These are phyloP conservation scores for Yamadazyma blattariae DNA, from an alignment of 1,139 yeast genomes.

Conservation along the genomic window DNA sequence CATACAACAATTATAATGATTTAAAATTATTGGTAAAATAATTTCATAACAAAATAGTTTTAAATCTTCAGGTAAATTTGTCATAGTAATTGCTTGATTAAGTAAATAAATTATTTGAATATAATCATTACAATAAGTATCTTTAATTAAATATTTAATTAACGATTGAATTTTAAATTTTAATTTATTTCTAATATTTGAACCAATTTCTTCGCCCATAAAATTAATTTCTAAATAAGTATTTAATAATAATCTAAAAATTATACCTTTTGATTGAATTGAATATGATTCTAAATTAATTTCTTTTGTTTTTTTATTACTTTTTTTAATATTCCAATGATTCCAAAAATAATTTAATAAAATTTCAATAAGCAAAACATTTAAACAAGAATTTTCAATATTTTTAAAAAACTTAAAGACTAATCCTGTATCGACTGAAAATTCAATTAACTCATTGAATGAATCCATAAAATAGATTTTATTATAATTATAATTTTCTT, in stretches of 20 bases:
- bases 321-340: constrained; percentile 28
- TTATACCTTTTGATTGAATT: constrained; percentile 24
- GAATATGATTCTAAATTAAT: constrained; percentile 14
- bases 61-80: constrained; percentile 20
- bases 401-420: constrained; percentile 20
- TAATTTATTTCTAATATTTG: constrained; percentile 12
- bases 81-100: constrained; percentile 31
- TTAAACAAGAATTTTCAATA: constrained; percentile 10
- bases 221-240: constrained; percentile 28
- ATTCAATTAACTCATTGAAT: constrained; percentile 34
- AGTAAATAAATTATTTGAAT: constrained; percentile 31
- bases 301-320: constrained; percentile 18
- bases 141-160: constrained; percentile 20
- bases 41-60: constrained; percentile 23
- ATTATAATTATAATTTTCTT: constrained; percentile 17
- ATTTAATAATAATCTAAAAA: constrained; percentile 33
- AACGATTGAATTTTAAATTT: constrained; percentile 26
- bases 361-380: constrained; percentile 26
- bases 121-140: constrained; percentile 28
- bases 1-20: constrained; percentile 38
- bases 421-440: constrained; percentile 29
- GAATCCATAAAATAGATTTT: constrained; percentile 29
- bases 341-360: constrained; percentile 35
- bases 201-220: constrained; percentile 15
- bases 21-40: constrained; percentile 17